Percentiles rank a stretch among this genome's conserved stretches.
These are phyloP conservation scores for Juglanconis sp. DNA, from an alignment of 2,329 filamentous ascomycete genomes.

Conservation along the genomic window DNA sequence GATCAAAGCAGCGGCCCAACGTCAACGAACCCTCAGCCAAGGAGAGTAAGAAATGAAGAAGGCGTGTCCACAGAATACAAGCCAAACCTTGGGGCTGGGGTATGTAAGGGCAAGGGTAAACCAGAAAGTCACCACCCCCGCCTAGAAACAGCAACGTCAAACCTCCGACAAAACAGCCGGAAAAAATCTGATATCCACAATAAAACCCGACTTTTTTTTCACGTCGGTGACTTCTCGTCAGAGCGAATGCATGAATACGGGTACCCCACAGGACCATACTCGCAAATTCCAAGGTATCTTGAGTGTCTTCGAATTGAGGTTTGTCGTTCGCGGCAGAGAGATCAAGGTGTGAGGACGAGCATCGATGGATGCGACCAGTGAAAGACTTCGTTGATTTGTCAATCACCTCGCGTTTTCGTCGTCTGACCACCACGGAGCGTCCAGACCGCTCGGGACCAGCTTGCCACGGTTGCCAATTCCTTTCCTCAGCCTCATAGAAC, in stretches of 20 bases:
- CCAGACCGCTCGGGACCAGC: background rate
- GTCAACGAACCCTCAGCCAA: background rate
- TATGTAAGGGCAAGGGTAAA: slow-evolving; percentile 3
- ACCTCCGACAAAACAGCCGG: slow-evolving; percentile 3
- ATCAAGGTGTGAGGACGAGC: too few relatives aligned
- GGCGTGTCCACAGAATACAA: slow-evolving; percentile 17
- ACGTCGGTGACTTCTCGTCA: background rate
- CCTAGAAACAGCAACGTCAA: slow-evolving; percentile 3
- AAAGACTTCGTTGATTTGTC: too few relatives aligned
- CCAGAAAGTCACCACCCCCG: slow-evolving; percentile 16
- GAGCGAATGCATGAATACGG: background rate
- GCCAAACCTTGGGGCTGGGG: slow-evolving; percentile 8
- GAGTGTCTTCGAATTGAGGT: background rate
- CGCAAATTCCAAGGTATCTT: background rate
- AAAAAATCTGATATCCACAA: background rate
- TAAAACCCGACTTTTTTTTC: background rate
- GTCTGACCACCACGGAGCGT: background rate
- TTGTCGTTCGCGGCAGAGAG: background rate
- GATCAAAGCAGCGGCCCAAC: background rate
- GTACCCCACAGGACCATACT: background rate
- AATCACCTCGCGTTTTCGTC: background rate
- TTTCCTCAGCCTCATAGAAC: background rate
- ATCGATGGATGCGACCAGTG: too few relatives aligned
- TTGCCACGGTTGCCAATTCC: background rate
- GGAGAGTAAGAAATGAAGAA: slow-evolving; percentile 12